Evolutionary conservation across 441 rosid genomes (phyloP).

Genomic region (Isatis lusitanica): DNA sequence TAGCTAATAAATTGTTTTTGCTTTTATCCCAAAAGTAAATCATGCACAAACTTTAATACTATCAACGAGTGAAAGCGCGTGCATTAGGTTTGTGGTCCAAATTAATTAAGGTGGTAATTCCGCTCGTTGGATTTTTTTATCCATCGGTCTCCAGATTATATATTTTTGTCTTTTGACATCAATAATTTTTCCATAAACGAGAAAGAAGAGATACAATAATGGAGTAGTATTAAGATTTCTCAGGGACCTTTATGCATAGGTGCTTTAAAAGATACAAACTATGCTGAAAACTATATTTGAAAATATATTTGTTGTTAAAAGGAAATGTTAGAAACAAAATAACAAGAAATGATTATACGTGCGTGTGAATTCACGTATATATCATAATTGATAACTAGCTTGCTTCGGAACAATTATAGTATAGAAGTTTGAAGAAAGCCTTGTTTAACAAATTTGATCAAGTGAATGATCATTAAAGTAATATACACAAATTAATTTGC

Average conservation of each 20-base stretch:
- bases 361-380: conserved; percentile 9
- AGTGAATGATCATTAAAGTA: neutral
- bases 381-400: neutral
- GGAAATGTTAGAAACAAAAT: neutral
- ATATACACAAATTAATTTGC: neutral
- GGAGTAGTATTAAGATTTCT: neutral
- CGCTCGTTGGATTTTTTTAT: neutral
- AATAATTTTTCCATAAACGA: neutral
- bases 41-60: neutral
- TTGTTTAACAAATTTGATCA: neutral
- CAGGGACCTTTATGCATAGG: neutral
- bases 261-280: neutral
- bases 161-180: neutral
- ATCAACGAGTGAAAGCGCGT: neutral
- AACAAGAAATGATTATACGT: neutral
- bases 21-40: neutral
- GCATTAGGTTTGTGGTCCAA: conserved; percentile 1
- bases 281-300: neutral
- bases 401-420: neutral
- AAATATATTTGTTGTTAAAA: neutral
- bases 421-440: neutral
- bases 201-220: neutral
- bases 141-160: neutral
- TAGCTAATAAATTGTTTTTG: neutral
- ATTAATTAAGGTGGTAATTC: neutral